These are phyloP conservation scores for Aspergillus bridgeri DNA, from an alignment of 495 filamentous ascomycete species.

Conservation along the genomic window DNA sequence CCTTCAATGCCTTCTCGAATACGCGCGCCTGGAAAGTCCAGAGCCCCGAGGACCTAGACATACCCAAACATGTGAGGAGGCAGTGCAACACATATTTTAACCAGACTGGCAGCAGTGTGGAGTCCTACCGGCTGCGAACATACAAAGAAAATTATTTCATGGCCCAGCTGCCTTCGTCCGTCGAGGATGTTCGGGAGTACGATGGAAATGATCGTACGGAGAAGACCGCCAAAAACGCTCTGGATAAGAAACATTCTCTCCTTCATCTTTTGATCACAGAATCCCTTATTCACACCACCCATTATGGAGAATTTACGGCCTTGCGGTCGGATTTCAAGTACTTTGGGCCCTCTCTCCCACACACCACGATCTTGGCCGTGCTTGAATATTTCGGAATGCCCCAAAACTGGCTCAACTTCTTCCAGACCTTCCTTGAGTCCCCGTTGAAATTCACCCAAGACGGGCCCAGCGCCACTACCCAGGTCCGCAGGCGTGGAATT, in stretches of 20 bases:
- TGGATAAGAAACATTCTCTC: constrained; percentile 57
- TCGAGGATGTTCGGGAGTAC: constrained; percentile 22
- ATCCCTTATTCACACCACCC: constrained; percentile 54
- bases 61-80: constrained; percentile 39
- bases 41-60: constrained; percentile 27
- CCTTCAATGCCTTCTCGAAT: constrained; percentile 28
- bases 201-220: constrained; percentile 24
- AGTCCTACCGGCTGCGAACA: constrained; percentile 31
- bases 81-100: constrained; percentile 50
- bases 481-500: constrained; percentile 51
- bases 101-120: constrained; percentile 22
- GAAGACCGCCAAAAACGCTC: constrained; percentile 32
- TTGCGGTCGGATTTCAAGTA: constrained; percentile 60
- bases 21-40: constrained; percentile 39
- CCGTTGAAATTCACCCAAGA: constrained; percentile 59
- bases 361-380: constrained; percentile 53
- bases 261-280: constrained; percentile 62
- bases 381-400: constrained; percentile 60
- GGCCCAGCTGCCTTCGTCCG: constrained; percentile 41
- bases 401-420: constrained; percentile 58
- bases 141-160: constrained; percentile 54
- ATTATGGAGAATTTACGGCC: constrained; percentile 56
- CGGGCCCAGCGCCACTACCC: constrained; percentile 35
- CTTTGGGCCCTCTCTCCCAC: constrained; percentile 60
- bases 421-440: constrained; percentile 55